Evolutionary conservation across 176 grass and related monocot genomes (phyloP).

Genomic region (Cenchrus americanus): DNA sequence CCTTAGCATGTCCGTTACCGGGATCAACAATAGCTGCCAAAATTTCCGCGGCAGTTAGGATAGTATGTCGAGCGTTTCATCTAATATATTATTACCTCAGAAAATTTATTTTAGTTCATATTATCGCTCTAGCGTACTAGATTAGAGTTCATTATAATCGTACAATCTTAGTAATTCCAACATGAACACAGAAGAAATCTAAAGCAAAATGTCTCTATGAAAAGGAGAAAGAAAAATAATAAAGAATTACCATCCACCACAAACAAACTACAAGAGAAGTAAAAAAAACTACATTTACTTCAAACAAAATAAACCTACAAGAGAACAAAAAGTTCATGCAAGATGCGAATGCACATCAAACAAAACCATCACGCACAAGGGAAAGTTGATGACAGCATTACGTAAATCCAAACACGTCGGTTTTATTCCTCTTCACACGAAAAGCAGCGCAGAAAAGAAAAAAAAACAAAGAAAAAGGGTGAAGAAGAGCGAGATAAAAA

Average conservation of each 20-base stretch:
- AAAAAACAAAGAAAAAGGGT: background rate
- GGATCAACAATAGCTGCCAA: background rate
- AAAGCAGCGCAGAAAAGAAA: background rate
- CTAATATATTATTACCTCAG: background rate
- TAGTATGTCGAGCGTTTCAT: background rate
- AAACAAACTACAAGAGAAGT: background rate
- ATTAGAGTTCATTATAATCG: too few species aligned
- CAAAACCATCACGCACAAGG: background rate
- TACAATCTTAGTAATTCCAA: background rate
- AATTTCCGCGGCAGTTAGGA: too few species aligned
- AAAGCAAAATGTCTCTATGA: too few species aligned
- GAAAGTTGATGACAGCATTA: background rate
- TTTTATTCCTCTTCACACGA: background rate
- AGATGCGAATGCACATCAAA: background rate
- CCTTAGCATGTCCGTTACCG: background rate
- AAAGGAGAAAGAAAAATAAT: background rate
- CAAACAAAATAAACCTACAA: background rate
- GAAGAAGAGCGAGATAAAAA: background rate
- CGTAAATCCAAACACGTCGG: conserved; percentile 2
- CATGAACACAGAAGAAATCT: too few species aligned
- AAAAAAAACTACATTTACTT: background rate
- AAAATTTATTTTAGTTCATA: too few species aligned
- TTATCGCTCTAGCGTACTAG: too few species aligned
- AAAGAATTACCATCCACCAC: background rate
- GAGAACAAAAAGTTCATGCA: background rate